These are phyloP conservation scores for Entonaema liquescens DNA, from an alignment of 495 filamentous ascomycete species.

Conservation along the genomic window DNA sequence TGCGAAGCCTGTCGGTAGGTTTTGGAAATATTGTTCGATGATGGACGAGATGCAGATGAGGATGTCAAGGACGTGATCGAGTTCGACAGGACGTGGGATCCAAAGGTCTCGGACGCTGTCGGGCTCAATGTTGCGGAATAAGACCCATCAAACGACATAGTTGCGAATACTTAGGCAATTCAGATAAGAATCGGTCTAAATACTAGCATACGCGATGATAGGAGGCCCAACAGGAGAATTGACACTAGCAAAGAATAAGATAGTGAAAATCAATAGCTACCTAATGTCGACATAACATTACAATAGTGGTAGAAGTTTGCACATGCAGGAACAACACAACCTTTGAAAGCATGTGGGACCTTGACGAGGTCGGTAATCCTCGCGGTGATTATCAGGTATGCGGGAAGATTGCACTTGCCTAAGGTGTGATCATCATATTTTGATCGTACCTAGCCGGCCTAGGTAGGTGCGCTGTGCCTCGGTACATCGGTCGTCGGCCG, in stretches of 20 bases:
- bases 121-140: slow-evolving; percentile 51
- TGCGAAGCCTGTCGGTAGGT: slow-evolving; percentile 89
- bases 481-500: slow-evolving; percentile 31
- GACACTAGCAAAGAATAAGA: slow-evolving; percentile 4
- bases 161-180: slow-evolving; percentile 27
- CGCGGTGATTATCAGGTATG: slow-evolving; percentile 29
- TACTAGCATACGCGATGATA: slow-evolving; percentile 26
- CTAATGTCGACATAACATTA: slow-evolving; percentile 27
- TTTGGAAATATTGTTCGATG: slow-evolving; percentile 74
- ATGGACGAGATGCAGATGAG: slow-evolving; percentile 61
- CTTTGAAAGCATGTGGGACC: slow-evolving; percentile 47
- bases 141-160: slow-evolving; percentile 53
- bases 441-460: not conserved
- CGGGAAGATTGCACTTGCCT: slow-evolving; percentile 30
- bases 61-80: slow-evolving; percentile 59
- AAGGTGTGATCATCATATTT: slow-evolving; percentile 7
- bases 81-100: slow-evolving; percentile 53
- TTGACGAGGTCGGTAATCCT: slow-evolving; percentile 21
- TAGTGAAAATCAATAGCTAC: slow-evolving; percentile 9
- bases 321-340: slow-evolving; percentile 36
- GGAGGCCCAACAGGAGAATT: slow-evolving; percentile 17
- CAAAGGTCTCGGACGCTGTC: slow-evolving; percentile 39
- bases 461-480: slow-evolving; percentile 34
- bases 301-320: slow-evolving; percentile 14
- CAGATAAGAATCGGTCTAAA: slow-evolving; percentile 20